A percentile compares a stretch with the other conserved stretches of the same genome.
These are phyloP conservation scores for Miscanthus lutarioriparius DNA, from an alignment of 176 grass and related monocot genomes.

Conservation along the genomic window DNA sequence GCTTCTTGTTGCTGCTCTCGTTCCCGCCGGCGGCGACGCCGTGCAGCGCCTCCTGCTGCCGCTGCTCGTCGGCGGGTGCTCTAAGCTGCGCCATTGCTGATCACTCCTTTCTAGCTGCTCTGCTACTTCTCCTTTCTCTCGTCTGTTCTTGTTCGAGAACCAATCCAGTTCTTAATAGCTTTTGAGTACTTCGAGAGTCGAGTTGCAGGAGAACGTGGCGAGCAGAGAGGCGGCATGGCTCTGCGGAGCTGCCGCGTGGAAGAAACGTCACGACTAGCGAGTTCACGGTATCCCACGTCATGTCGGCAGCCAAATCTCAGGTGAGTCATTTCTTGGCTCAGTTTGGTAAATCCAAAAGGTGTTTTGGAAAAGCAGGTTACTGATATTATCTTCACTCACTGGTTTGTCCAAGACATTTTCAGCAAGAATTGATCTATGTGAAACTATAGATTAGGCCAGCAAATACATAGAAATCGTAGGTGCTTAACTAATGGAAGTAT, in stretches of 20 bases:
- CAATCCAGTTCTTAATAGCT: neutral
- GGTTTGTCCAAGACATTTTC: neutral
- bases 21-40: neutral
- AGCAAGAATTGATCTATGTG: neutral
- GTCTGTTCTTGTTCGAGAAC: neutral
- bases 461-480: neutral
- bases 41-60: neutral
- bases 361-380: neutral
- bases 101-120: neutral
- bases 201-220: constrained; percentile 30
- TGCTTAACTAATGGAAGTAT: neutral
- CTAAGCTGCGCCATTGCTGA: constrained; percentile 41
- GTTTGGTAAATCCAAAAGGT: neutral
- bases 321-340: neutral
- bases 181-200: neutral
- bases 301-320: neutral
- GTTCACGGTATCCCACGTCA: neutral
- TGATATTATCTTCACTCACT: neutral
- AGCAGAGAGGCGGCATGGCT: neutral
- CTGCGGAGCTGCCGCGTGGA: constrained; percentile 24
- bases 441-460: neutral
- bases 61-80: neutral
- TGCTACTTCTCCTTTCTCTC: neutral
- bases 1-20: constrained; percentile 60
- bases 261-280: constrained; percentile 8